These are phyloP conservation scores for Aspergillus tamarii DNA, from an alignment of 2,329 filamentous ascomycete genomes.

Conservation along the genomic window DNA sequence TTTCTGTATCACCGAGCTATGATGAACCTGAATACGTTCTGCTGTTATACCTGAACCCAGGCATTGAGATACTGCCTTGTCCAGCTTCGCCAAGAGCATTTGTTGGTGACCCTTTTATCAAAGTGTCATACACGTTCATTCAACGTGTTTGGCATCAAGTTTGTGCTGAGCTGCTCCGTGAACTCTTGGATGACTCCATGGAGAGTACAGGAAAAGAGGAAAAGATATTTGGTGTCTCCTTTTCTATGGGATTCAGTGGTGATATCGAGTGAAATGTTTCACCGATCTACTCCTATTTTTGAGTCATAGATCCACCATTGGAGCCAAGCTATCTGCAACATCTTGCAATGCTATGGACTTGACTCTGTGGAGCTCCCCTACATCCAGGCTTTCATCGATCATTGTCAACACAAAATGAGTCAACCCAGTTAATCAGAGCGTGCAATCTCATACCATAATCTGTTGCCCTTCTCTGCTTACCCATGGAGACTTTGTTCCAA, in stretches of 20 bases:
- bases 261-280: background rate
- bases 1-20: background rate
- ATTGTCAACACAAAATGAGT: constrained; percentile 1
- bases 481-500: background rate
- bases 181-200: background rate
- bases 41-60: background rate
- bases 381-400: background rate
- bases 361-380: background rate
- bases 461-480: background rate
- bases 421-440: background rate
- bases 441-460: background rate
- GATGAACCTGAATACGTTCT: background rate
- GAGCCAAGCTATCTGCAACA: background rate
- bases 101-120: background rate
- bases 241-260: background rate
- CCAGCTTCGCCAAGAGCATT: too few relatives aligned
- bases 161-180: background rate
- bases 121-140: background rate
- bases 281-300: background rate
- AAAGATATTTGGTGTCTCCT: background rate
- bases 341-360: background rate
- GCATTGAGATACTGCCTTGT: background rate
- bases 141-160: background rate
- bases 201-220: background rate
- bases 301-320: background rate